Percentiles rank a stretch among this genome's conserved stretches.
These are phyloP conservation scores for Dryas octopetala DNA, from an alignment of 306 rosid genomes.

Conservation along the genomic window DNA sequence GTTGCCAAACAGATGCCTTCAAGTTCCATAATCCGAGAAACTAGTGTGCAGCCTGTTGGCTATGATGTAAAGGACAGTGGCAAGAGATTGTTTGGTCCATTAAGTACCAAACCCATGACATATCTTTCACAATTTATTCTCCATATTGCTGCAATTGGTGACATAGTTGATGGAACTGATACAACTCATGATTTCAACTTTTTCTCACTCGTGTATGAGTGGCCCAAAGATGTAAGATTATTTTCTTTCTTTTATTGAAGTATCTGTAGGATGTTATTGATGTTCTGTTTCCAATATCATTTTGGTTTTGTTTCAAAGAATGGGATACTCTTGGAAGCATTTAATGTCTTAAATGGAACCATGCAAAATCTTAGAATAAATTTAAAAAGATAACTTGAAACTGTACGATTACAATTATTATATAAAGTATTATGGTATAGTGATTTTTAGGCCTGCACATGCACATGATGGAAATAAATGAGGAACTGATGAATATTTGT, in stretches of 20 bases:
- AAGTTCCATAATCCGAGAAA: constrained; percentile 55
- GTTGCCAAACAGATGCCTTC: constrained; percentile 60
- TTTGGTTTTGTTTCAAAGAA: constrained; percentile 20
- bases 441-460: not conserved
- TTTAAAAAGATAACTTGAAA: not conserved
- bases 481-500: not conserved
- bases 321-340: not conserved
- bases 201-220: constrained; percentile 85
- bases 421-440: not conserved
- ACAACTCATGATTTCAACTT: constrained; percentile 98
- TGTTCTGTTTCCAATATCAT: not conserved
- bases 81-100: constrained; percentile 74
- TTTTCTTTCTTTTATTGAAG: constrained; percentile 28
- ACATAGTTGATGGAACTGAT: constrained; percentile 96
- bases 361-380: not conserved
- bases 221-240: constrained; percentile 97
- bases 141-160: constrained; percentile 95
- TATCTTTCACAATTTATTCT: constrained; percentile 90
- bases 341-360: not conserved
- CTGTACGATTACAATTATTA: not conserved
- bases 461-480: not conserved
- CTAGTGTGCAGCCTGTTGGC: constrained; percentile 51
- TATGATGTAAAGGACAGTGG: constrained; percentile 82
- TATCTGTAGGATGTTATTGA: not conserved
- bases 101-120: constrained; percentile 81